Evolutionary conservation across 2,329 filamentous ascomycete species (phyloP).

Genomic region (Tolypocladium ophioglossoides): DNA sequence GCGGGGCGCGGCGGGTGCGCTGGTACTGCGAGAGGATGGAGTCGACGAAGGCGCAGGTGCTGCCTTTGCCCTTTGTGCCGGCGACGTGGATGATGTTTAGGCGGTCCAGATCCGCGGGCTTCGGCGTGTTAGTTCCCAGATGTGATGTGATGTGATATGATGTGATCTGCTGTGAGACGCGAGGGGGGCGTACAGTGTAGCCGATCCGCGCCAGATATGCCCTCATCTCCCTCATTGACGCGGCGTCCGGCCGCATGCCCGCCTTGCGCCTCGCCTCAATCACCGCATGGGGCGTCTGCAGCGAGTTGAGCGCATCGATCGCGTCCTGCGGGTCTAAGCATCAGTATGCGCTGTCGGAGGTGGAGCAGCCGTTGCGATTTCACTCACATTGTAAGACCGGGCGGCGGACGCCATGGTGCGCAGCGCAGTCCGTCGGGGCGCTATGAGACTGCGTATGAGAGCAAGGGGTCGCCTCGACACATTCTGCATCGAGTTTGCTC

Average conservation of each 20-base stretch:
- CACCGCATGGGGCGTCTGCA: slow-evolving; percentile 79
- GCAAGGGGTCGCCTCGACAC: slow-evolving; percentile 15
- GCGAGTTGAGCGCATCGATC: slow-evolving; percentile 72
- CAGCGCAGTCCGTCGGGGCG: slow-evolving; percentile 4
- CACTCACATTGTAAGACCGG: slow-evolving; percentile 24
- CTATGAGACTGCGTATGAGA: slow-evolving; percentile 11
- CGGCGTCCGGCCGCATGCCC: slow-evolving; percentile 58
- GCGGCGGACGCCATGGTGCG: slow-evolving; percentile 17
- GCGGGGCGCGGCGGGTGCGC: slow-evolving; percentile 18
- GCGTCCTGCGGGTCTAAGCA: slow-evolving; percentile 52
- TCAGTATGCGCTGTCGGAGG: not conserved
- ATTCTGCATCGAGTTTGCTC: slow-evolving; percentile 20
- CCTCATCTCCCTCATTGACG: slow-evolving; percentile 66
- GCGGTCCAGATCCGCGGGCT: slow-evolving; percentile 40
- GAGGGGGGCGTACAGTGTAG: slow-evolving; percentile 53
- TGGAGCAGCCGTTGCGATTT: not conserved
- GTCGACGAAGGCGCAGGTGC: slow-evolving; percentile 57
- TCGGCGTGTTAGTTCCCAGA: not conserved
- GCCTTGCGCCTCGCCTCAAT: slow-evolving; percentile 70
- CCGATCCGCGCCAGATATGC: slow-evolving; percentile 69
- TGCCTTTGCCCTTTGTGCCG: slow-evolving; percentile 70
- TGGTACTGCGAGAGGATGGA: slow-evolving; percentile 48
- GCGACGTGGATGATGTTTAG: slow-evolving; percentile 61
- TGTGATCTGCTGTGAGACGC: not conserved
- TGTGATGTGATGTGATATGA: not conserved